Conservation (phyloP, 176 grass and related monocot genomes). For the Sorghum bicolor region DNA sequence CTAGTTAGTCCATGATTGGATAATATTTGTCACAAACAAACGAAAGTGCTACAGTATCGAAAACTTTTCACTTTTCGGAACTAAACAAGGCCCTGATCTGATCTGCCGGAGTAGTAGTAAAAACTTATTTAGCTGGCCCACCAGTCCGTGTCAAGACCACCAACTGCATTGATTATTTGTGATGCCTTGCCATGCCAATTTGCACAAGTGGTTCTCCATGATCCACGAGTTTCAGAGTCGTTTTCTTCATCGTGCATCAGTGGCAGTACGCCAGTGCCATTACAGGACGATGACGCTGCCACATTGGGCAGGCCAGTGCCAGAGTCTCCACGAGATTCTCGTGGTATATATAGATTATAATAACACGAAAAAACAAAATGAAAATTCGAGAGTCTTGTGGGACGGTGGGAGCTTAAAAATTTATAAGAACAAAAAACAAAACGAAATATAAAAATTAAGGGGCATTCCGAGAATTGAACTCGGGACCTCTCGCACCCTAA, state of each 20-base stretch:
- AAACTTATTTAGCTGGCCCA: neutral
- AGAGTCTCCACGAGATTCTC: neutral
- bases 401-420: too few relatives aligned
- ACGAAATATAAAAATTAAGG: neutral
- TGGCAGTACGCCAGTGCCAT: neutral
- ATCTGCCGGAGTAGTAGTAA: neutral
- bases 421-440: neutral
- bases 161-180: neutral
- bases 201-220: conserved; percentile 6
- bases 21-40: too few relatives aligned
- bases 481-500: conserved; percentile 98
- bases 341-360: neutral
- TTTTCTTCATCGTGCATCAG: neutral
- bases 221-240: conserved; percentile 8
- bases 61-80: too few relatives aligned
- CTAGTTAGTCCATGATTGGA: too few relatives aligned
- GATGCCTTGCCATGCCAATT: neutral
- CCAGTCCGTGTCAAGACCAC: neutral
- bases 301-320: neutral
- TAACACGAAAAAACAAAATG: neutral
- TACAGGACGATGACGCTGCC: neutral
- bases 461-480: conserved; percentile 99
- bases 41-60: too few relatives aligned
- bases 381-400: too few relatives aligned
- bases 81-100: too few relatives aligned